Evolutionary conservation across 306 rosid genomes (phyloP).

Genomic region (Clitoria ternatea): DNA sequence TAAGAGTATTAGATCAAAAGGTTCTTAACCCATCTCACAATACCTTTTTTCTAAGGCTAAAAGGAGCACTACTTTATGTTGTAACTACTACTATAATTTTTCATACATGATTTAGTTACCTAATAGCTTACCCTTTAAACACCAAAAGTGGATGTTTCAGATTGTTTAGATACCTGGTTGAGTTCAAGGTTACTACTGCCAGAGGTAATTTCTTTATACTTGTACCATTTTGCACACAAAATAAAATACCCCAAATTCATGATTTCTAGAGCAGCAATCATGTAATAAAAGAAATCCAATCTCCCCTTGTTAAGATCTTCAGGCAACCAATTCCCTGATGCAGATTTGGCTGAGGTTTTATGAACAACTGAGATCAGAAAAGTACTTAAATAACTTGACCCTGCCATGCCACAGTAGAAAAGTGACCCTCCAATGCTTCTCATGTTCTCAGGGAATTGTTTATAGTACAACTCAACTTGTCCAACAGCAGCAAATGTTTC

Average conservation of each 20-base stretch:
- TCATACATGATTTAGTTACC: background rate
- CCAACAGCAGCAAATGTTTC: slow-evolving; percentile 60
- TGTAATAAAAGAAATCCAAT: slow-evolving; percentile 67
- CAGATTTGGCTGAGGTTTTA: slow-evolving; percentile 29
- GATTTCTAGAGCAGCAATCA: slow-evolving; percentile 46
- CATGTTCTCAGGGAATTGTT: slow-evolving; percentile 93
- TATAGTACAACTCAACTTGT: slow-evolving; percentile 72
- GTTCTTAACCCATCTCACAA: background rate
- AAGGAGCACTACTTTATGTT: background rate
- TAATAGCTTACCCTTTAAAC: slow-evolving; percentile 19
- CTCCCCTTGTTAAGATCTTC: slow-evolving; percentile 89
- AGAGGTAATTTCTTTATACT: slow-evolving; percentile 53
- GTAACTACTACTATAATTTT: background rate
- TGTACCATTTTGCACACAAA: slow-evolving; percentile 57
- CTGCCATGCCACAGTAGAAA: slow-evolving; percentile 61
- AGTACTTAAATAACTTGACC: slow-evolving; percentile 61
- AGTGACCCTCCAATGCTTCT: slow-evolving; percentile 77
- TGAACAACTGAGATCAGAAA: slow-evolving; percentile 54
- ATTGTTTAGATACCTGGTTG: slow-evolving; percentile 21
- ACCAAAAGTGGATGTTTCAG: slow-evolving; percentile 17
- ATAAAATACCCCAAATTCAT: slow-evolving; percentile 61
- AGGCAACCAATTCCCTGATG: slow-evolving; percentile 62
- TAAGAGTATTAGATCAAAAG: background rate
- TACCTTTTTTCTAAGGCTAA: background rate
- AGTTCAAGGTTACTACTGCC: slow-evolving; percentile 7